A percentile compares a stretch with the other conserved stretches of the same genome.
Conservation (phyloP, 768 basidiomycete species). For the Pholiota molesta region DNA sequence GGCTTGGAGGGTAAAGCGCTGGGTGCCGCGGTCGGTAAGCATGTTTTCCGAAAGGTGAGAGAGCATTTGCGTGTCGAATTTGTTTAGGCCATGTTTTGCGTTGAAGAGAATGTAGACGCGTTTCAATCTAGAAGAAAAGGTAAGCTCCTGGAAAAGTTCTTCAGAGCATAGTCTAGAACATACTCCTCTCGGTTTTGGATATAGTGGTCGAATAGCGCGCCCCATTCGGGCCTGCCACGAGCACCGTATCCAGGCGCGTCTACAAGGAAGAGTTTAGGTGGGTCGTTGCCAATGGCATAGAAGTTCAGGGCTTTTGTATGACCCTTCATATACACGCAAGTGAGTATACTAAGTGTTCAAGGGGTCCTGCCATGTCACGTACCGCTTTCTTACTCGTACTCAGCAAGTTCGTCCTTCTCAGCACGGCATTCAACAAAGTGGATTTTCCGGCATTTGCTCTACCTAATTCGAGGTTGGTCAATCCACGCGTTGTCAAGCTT, state of each 20-base stretch:
- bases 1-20: slow-evolving; percentile 65
- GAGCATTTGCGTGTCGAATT: slow-evolving; percentile 65
- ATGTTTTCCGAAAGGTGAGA: slow-evolving; percentile 47
- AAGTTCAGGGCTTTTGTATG: slow-evolving; percentile 75
- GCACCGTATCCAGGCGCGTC: slow-evolving; percentile 84
- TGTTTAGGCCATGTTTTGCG: slow-evolving; percentile 62
- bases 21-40: slow-evolving; percentile 37
- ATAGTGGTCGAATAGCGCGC: slow-evolving; percentile 67
- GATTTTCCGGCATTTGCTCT: slow-evolving; percentile 84
- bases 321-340: slow-evolving; percentile 47
- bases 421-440: slow-evolving; percentile 67
- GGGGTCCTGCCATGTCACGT: slow-evolving; percentile 24
- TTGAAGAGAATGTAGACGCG: slow-evolving; percentile 75
- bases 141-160: not conserved
- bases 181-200: slow-evolving; percentile 62
- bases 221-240: slow-evolving; percentile 78
- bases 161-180: slow-evolving; percentile 23
- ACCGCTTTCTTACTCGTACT: slow-evolving; percentile 75
- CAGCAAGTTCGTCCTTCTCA: slow-evolving; percentile 58
- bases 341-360: not conserved
- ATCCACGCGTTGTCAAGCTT: not conserved
- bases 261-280: slow-evolving; percentile 66
- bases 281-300: slow-evolving; percentile 62
- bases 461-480: slow-evolving; percentile 40
- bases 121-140: slow-evolving; percentile 48